phyloP scores from a whole-genome alignment of 1,284 basidiomycete genomes.

The Boletus semigastroideus region DNA sequence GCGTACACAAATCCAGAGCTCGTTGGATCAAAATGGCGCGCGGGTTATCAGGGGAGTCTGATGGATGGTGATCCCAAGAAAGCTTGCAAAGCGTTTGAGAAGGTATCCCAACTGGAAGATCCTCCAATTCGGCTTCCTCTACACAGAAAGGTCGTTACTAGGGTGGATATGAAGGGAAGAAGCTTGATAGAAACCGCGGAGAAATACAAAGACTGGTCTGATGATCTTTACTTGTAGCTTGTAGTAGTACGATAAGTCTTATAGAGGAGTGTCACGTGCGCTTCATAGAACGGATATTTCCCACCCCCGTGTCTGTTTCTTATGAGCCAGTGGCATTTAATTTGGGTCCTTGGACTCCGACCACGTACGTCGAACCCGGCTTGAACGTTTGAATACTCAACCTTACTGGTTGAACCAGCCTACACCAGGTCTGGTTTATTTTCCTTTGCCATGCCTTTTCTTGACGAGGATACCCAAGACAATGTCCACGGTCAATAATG shows the following conservation, averaged over 20 bases:
- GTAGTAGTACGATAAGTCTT: too few relatives aligned
- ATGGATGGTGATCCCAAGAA: constrained; percentile 23
- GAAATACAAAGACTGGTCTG: constrained; percentile 32
- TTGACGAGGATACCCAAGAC: constrained; percentile 8
- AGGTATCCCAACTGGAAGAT: constrained; percentile 17
- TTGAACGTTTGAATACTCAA: not conserved
- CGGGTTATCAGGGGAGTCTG: not conserved
- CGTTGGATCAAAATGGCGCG: constrained; percentile 8
- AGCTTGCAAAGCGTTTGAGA: constrained; percentile 21
- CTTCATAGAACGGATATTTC: not conserved
- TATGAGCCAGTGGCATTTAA: not conserved
- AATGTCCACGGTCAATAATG: constrained; percentile 22
- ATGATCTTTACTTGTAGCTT: constrained; percentile 24
- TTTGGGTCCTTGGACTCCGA: not conserved
- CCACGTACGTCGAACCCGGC: not conserved
- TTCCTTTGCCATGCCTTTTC: not conserved
- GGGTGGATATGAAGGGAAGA: constrained; percentile 15
- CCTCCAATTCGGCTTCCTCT: constrained; percentile 33
- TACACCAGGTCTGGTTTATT: constrained; percentile 4
- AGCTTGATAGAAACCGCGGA: constrained; percentile 17
- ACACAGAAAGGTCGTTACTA: constrained; percentile 11
- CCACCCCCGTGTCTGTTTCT: not conserved
- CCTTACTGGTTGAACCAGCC: not conserved
- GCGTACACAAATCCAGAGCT: constrained; percentile 21
- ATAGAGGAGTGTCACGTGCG: constrained; percentile 17